phyloP scores from a whole-genome alignment of 2,329 filamentous ascomycete species.

The Cercospora sp. region DNA sequence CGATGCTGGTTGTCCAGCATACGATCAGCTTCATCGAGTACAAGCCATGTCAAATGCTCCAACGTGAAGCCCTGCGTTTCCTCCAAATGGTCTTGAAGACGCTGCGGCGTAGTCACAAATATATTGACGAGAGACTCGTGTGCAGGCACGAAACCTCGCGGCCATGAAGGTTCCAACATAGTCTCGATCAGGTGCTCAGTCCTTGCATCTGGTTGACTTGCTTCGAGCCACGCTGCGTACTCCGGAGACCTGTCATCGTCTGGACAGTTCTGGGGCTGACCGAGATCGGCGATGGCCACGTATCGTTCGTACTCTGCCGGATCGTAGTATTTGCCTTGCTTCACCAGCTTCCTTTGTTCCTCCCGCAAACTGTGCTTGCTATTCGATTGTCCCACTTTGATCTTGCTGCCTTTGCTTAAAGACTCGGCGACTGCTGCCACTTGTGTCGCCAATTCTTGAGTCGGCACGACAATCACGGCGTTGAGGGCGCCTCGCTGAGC shows the following conservation, averaged over 20 bases:
- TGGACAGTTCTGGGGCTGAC: slow-evolving; percentile 31
- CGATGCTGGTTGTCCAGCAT: slow-evolving; percentile 68
- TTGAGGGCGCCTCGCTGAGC: slow-evolving; percentile 64
- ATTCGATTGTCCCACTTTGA: slow-evolving; percentile 78
- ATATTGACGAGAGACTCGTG: slow-evolving; percentile 77
- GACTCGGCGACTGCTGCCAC: slow-evolving; percentile 74
- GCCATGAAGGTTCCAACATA: slow-evolving; percentile 6
- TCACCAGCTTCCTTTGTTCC: slow-evolving; percentile 63
- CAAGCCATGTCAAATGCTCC: slow-evolving; percentile 77
- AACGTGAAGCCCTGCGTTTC: slow-evolving; percentile 80
- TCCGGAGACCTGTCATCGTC: slow-evolving; percentile 42
- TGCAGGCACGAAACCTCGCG: slow-evolving; percentile 54
- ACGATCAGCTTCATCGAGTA: slow-evolving; percentile 93
- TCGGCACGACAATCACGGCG: slow-evolving; percentile 84
- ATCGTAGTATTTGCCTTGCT: slow-evolving; percentile 61
- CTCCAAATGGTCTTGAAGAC: slow-evolving; percentile 86
- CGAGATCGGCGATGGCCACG: slow-evolving; percentile 43
- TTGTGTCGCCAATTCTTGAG: slow-evolving; percentile 71
- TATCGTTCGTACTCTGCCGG: slow-evolving; percentile 57
- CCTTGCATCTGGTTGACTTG: slow-evolving; percentile 24
- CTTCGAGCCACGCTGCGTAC: slow-evolving; percentile 30
- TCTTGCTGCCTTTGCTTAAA: slow-evolving; percentile 66
- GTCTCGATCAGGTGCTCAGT: slow-evolving; percentile 34
- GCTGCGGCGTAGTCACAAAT: slow-evolving; percentile 85
- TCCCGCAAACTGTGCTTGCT: slow-evolving; percentile 73